These are phyloP conservation scores for Phyllosticta capitalensis DNA, from an alignment of 2,329 filamentous ascomycete genomes.

Conservation along the genomic window DNA sequence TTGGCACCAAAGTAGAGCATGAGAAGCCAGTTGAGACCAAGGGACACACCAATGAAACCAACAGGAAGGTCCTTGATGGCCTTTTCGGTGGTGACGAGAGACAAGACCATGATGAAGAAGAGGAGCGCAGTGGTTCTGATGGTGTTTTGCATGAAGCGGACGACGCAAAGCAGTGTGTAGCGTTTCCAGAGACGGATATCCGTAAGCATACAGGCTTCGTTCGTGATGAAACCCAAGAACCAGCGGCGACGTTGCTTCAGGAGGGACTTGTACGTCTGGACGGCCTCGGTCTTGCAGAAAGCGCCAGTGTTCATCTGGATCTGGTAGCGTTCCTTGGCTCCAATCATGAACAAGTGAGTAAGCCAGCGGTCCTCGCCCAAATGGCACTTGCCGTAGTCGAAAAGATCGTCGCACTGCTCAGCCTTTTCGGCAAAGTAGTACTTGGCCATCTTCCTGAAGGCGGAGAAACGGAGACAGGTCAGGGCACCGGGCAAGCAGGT, in stretches of 20 bases:
- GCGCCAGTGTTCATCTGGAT: constrained; percentile 97
- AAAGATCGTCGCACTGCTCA: constrained; percentile 88
- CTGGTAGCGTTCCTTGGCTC: constrained; percentile 83
- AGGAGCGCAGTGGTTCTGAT: constrained; percentile 88
- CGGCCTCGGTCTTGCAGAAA: constrained; percentile 97
- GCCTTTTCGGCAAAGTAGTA: constrained; percentile 98
- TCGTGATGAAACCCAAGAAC: constrained; percentile 96
- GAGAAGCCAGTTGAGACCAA: constrained; percentile 86
- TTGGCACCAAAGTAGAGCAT: constrained; percentile 94
- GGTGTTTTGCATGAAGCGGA: constrained; percentile 92
- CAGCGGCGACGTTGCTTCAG: constrained; percentile 91
- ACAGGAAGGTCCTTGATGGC: constrained; percentile 71
- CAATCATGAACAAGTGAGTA: constrained; percentile 98
- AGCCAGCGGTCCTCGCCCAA: constrained; percentile 93
- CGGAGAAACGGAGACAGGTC: constrained; percentile 91
- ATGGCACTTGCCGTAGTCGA: constrained; percentile 94
- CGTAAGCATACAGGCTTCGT: constrained; percentile 96
- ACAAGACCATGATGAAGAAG: constrained; percentile 88
- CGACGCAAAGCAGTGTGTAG: constrained; percentile 76
- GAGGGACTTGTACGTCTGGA: constrained; percentile 75
- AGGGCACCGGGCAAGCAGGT: constrained; percentile 93
- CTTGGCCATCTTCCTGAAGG: constrained; percentile 92
- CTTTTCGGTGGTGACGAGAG: constrained; percentile 75
- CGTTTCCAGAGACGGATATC: constrained; percentile 84
- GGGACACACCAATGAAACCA: constrained; percentile 84